These are phyloP conservation scores for Epichloe bromicola DNA, from an alignment of 2,329 filamentous ascomycete species.

Conservation along the genomic window DNA sequence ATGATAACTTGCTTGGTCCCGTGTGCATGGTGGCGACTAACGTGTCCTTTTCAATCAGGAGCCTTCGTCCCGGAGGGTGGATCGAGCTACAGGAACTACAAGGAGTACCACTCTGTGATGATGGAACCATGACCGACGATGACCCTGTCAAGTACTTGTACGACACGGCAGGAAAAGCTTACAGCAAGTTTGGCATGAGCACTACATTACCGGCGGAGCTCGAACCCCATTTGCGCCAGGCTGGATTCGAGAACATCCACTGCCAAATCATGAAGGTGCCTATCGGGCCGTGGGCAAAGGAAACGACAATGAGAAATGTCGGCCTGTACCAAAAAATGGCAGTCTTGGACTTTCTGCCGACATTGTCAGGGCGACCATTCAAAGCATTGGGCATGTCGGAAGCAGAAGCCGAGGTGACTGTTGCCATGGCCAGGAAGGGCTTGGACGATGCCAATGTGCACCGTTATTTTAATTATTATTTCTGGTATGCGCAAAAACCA, in stretches of 20 bases:
- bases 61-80: constrained; percentile 29
- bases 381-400: constrained; percentile 16
- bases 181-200: constrained; percentile 9
- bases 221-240: constrained; percentile 7
- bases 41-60: neutral
- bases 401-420: constrained; percentile 17
- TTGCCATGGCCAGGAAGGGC: constrained; percentile 14
- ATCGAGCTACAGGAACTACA: constrained; percentile 29
- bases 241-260: constrained; percentile 12
- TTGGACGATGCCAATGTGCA: constrained; percentile 18
- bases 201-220: constrained; percentile 9
- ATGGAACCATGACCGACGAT: constrained; percentile 16
- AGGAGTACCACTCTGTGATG: constrained; percentile 21
- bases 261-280: constrained; percentile 25
- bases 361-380: constrained; percentile 22
- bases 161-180: constrained; percentile 6
- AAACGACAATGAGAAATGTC: constrained; percentile 20
- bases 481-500: constrained; percentile 25
- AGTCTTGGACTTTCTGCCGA: constrained; percentile 22
- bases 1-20: neutral
- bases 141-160: constrained; percentile 8
- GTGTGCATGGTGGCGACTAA: neutral
- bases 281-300: constrained; percentile 22
- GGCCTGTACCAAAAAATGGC: constrained; percentile 27
- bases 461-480: constrained; percentile 23